A percentile compares a stretch with the other conserved stretches of the same genome.
phyloP scores from a whole-genome alignment of 2,329 filamentous ascomycete species.

The Microsporum ferrugineum region DNA sequence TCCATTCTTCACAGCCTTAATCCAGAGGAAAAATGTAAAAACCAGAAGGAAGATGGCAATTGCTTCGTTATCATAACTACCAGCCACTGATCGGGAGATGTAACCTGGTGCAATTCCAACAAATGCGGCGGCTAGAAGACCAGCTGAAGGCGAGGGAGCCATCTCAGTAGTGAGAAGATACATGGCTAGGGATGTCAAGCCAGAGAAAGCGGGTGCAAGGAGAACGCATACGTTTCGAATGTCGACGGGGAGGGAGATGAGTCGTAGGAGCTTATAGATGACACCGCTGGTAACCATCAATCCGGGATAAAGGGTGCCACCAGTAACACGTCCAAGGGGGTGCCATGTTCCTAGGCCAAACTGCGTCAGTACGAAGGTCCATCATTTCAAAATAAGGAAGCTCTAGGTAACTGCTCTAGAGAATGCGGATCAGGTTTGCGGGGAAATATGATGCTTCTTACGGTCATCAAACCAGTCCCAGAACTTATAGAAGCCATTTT shows the following conservation, averaged over 20 bases:
- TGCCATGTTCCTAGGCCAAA: constrained; percentile 71
- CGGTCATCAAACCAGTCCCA: constrained; percentile 99
- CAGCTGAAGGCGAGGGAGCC: constrained; percentile 87
- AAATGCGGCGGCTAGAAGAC: constrained; percentile 84
- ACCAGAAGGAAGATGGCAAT: constrained; percentile 98
- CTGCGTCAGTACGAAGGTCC: neutral
- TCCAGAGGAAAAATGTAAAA: constrained; percentile 98
- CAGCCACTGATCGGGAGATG: constrained; percentile 93
- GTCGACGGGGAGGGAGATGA: constrained; percentile 83
- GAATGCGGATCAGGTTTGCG: too few relatives aligned
- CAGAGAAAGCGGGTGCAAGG: constrained; percentile 87
- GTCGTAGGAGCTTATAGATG: constrained; percentile 88
- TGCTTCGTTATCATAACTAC: constrained; percentile 98
- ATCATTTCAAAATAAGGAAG: too few relatives aligned
- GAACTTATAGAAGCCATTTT: constrained; percentile 96
- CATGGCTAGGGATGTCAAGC: constrained; percentile 79
- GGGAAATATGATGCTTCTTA: constrained; percentile 31
- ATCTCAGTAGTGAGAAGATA: constrained; percentile 97
- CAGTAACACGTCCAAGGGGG: constrained; percentile 92
- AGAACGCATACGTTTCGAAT: constrained; percentile 98
- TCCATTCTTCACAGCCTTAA: constrained; percentile 92
- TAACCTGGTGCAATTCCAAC: constrained; percentile 98
- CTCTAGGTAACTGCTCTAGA: neutral
- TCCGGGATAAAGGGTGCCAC: constrained; percentile 95
- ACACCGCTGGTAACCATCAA: constrained; percentile 97